These are phyloP conservation scores for Pachyrhizus erosus DNA, from an alignment of 306 rosid genomes.

Conservation along the genomic window DNA sequence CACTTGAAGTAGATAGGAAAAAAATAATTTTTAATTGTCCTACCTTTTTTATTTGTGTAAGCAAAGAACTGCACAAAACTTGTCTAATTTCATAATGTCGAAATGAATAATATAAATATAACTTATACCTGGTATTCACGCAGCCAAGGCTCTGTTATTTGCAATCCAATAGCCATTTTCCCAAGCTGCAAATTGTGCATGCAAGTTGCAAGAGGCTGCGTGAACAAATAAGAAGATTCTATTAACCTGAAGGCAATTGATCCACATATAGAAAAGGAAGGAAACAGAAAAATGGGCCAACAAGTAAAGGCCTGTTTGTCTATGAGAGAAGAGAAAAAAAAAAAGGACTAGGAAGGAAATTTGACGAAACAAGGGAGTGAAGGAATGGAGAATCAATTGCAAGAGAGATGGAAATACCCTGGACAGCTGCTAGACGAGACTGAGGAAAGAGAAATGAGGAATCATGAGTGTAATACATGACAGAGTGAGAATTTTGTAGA, in stretches of 20 bases:
- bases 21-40: no score
- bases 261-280: background rate
- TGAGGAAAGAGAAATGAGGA: background rate
- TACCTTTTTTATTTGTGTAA: background rate
- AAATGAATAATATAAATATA: conserved; percentile 17
- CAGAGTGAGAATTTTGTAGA: no score
- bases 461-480: background rate
- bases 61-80: background rate
- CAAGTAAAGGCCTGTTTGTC: background rate
- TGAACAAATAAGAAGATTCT: conserved; percentile 28
- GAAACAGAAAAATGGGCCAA: background rate
- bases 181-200: conserved; percentile 85
- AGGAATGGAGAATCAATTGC: background rate
- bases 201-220: conserved; percentile 92
- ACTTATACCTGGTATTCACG: conserved; percentile 94
- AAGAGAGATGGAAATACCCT: background rate
- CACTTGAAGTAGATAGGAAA: no score
- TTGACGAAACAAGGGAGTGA: background rate
- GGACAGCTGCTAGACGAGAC: background rate
- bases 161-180: conserved; percentile 93
- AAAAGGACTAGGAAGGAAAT: background rate
- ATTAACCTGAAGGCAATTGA: background rate
- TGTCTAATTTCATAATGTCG: conserved; percentile 4
- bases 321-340: background rate
- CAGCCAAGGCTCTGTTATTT: conserved; percentile 97